These are phyloP conservation scores for Dittrichia graveolens DNA, from an alignment of 129 eudicot species.

Conservation along the genomic window DNA sequence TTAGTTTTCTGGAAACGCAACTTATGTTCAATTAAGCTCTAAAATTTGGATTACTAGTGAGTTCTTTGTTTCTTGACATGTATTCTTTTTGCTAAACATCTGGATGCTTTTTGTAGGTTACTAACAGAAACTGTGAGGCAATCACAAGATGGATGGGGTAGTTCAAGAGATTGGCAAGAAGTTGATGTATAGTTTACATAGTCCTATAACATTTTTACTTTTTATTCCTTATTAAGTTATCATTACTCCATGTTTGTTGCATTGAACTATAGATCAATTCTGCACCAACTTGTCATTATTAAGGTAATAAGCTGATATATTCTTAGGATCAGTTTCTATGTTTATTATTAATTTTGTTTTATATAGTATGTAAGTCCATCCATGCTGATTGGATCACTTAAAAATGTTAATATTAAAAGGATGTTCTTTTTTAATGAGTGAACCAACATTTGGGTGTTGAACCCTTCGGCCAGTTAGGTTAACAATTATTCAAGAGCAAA, in stretches of 20 bases:
- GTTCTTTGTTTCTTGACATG: conserved; percentile 1
- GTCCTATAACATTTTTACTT: conserved; percentile 22
- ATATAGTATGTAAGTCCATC: background rate
- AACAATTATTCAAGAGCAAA: background rate
- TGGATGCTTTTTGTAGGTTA: conserved; percentile 47
- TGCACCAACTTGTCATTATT: background rate
- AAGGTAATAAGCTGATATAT: background rate
- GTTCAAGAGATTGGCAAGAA: conserved; percentile 75
- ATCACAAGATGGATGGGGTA: conserved; percentile 67
- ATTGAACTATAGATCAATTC: conserved; percentile 5
- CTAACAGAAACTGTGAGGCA: conserved; percentile 72
- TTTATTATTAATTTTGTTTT: conserved; percentile 8
- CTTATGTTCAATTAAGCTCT: too few relatives aligned
- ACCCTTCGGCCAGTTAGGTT: background rate
- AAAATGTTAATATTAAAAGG: background rate
- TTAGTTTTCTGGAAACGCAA: too few relatives aligned
- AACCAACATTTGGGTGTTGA: conserved; percentile 6
- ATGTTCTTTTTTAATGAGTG: background rate
- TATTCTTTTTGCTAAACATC: background rate
- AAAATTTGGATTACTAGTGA: background rate
- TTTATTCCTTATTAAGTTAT: background rate
- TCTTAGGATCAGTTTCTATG: background rate
- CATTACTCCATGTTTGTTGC: conserved; percentile 14
- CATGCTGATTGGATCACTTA: background rate
- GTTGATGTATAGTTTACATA: conserved; percentile 57